Conservation (phyloP, 2,329 filamentous ascomycete species). For the Aspergillus sp. region DNA sequence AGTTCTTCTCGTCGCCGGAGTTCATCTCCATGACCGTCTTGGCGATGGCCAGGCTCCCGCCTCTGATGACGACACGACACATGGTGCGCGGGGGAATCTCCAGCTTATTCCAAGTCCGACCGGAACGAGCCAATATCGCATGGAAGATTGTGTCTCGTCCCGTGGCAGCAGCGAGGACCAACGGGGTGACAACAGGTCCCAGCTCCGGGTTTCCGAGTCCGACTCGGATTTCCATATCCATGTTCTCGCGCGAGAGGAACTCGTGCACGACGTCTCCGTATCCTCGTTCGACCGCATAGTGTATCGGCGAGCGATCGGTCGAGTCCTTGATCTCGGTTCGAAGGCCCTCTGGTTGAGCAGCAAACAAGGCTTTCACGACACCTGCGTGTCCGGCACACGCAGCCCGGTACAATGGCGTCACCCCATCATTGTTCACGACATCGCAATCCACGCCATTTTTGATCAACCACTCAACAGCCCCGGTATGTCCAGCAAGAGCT, state of each 20-base stretch:
- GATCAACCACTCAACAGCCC: background rate
- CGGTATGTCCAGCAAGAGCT: background rate
- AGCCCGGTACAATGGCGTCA: background rate
- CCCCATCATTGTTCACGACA: background rate
- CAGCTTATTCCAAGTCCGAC: background rate
- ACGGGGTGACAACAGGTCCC: background rate
- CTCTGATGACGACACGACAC: background rate
- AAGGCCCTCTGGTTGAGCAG: background rate
- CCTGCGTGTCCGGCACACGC: background rate
- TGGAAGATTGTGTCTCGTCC: background rate
- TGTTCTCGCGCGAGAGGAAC: background rate
- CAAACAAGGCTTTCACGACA: background rate
- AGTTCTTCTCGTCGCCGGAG: too few species aligned
- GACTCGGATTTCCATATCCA: background rate
- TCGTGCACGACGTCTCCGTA: background rate
- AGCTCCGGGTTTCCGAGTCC: background rate
- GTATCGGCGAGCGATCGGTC: background rate
- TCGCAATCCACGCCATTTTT: background rate
- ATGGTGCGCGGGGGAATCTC: background rate
- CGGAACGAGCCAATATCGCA: background rate
- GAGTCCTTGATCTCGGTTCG: background rate
- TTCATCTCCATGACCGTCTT: background rate
- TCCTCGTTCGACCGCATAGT: background rate
- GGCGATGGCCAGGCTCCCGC: background rate
- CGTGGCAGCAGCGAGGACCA: background rate